phyloP scores from a whole-genome alignment of 257 asterid genomes.

The Knoxia roxburghii region DNA sequence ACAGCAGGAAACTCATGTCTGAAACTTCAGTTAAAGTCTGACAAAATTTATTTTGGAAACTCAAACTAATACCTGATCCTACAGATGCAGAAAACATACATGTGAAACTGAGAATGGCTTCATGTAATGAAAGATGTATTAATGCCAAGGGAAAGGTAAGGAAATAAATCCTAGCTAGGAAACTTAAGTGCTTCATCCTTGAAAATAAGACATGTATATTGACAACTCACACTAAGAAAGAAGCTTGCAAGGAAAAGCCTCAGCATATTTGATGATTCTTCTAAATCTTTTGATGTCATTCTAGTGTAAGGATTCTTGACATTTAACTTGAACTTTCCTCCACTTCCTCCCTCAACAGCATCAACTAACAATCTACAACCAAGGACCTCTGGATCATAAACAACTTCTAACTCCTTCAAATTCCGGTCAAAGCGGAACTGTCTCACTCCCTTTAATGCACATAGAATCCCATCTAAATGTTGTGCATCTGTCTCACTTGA shows the following conservation, averaged over 20 bases:
- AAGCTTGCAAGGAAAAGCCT: constrained; percentile 79
- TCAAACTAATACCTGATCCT: background rate
- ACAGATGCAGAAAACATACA: constrained; percentile 1
- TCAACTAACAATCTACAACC: constrained; percentile 81
- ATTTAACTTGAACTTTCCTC: constrained; percentile 57
- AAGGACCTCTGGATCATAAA: constrained; percentile 88
- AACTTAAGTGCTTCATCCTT: background rate
- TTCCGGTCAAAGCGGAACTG: constrained; percentile 50
- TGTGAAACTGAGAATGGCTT: background rate
- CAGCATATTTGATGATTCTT: constrained; percentile 85
- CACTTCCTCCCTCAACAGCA: constrained; percentile 60
- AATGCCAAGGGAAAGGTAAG: background rate
- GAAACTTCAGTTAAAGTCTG: no score
- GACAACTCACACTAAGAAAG: constrained; percentile 73
- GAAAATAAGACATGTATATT: background rate
- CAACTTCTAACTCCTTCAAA: constrained; percentile 60
- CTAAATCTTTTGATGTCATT: constrained; percentile 81
- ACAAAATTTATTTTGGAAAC: background rate
- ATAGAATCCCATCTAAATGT: constrained; percentile 61
- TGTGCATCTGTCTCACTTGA: constrained; percentile 61
- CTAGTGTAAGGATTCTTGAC: constrained; percentile 83
- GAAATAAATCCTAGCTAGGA: background rate
- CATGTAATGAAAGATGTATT: background rate
- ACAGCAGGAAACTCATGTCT: background rate
- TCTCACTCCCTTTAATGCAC: constrained; percentile 67